Evolutionary conservation across 2,329 filamentous ascomycete genomes (phyloP).

Genomic region (Cytospora paraplurivora): DNA sequence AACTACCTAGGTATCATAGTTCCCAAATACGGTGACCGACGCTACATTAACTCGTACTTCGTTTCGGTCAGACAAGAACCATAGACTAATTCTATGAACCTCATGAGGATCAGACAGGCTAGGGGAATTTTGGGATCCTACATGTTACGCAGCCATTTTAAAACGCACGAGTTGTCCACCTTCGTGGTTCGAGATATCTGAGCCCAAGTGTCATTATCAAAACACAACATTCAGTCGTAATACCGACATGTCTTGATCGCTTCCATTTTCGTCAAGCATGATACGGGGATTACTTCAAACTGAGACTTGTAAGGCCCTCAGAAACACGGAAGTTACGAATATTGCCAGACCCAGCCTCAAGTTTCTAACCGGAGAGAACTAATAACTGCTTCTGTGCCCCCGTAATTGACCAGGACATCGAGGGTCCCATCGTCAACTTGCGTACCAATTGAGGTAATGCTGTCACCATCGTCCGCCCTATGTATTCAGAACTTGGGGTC

Average conservation of each 20-base stretch:
- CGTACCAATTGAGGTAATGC: slow-evolving; percentile 55
- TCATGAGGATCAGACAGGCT: too few relatives aligned
- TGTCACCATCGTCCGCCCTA: slow-evolving; percentile 63
- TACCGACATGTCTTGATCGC: slow-evolving; percentile 52
- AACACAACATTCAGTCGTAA: slow-evolving; percentile 43
- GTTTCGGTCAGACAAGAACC: too few relatives aligned
- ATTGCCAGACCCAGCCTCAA: neutral
- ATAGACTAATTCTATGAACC: too few relatives aligned
- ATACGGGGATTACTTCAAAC: slow-evolving; percentile 6
- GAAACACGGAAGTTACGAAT: slow-evolving; percentile 3
- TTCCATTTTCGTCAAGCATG: neutral
- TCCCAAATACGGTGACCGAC: too few relatives aligned
- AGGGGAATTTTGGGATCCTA: too few relatives aligned
- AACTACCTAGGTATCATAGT: too few relatives aligned
- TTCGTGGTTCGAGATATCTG: too few relatives aligned
- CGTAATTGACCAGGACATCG: slow-evolving; percentile 59
- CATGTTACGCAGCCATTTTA: too few relatives aligned
- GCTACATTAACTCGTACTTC: too few relatives aligned
- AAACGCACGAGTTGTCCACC: too few relatives aligned
- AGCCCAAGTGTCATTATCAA: too few relatives aligned
- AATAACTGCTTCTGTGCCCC: slow-evolving; percentile 13
- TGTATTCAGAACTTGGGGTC: slow-evolving; percentile 72
- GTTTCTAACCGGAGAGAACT: neutral
- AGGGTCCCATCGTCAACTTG: slow-evolving; percentile 57
- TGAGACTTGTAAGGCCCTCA: slow-evolving; percentile 12